Conservation (phyloP, 257 asterid species). For the Oldenlandia corymbosa region DNA sequence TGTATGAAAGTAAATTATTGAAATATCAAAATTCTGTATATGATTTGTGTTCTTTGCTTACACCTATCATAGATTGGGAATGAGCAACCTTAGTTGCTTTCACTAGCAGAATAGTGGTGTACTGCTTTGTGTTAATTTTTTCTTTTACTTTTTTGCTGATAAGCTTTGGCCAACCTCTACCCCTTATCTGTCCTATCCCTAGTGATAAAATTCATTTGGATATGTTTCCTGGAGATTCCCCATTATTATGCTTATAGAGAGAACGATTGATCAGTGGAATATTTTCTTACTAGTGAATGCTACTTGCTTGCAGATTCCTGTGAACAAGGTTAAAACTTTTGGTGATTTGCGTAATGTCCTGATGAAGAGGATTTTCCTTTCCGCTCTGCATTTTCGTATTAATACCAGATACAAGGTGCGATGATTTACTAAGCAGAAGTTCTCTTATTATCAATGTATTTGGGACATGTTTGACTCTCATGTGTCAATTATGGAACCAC, state of each 20-base stretch:
- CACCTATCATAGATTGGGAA: neutral
- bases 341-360: constrained; percentile 85
- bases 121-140: neutral
- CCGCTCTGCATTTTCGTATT: constrained; percentile 97
- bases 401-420: constrained; percentile 95
- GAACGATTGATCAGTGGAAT: neutral
- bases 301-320: constrained; percentile 68
- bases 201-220: neutral
- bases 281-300: constrained; percentile 1
- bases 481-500: neutral
- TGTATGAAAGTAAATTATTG: no score
- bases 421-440: constrained; percentile 14
- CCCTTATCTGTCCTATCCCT: neutral
- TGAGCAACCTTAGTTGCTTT: neutral
- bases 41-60: neutral
- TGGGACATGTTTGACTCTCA: neutral
- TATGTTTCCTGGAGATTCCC: no score
- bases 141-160: neutral
- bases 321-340: constrained; percentile 76
- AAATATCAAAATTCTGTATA: neutral
- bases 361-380: constrained; percentile 99
- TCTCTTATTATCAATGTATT: constrained; percentile 6
- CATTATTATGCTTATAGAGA: no score
- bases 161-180: no score
- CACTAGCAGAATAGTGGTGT: neutral